phyloP scores from a whole-genome alignment of 108 stramenopile species.

The Chaetoceros tenuissimus region DNA sequence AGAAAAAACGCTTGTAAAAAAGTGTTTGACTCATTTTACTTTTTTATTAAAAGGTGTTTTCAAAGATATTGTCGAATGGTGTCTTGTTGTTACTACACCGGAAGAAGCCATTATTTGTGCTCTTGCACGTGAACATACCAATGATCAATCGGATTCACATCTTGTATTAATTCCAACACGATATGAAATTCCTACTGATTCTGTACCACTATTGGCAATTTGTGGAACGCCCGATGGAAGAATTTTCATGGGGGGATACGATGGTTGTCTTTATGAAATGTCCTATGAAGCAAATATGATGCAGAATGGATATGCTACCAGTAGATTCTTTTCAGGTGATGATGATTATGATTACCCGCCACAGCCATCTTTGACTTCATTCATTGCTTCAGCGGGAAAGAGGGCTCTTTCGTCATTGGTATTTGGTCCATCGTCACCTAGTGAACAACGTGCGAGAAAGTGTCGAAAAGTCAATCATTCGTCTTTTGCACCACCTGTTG shows the following conservation, averaged over 20 bases:
- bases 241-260: conserved; percentile 93
- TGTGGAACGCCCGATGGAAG: conserved; percentile 68
- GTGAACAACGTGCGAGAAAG: conserved; percentile 43
- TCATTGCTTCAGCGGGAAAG: conserved; percentile 19
- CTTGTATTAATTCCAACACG: conserved; percentile 62
- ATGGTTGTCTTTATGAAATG: conserved; percentile 91
- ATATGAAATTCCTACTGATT: conserved; percentile 81
- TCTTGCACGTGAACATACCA: conserved; percentile 26
- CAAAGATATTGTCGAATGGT: conserved; percentile 73
- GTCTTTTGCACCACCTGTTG: conserved; percentile 20
- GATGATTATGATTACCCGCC: conserved; percentile 8
- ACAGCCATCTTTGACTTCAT: background rate
- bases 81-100: conserved; percentile 85
- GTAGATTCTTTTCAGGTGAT: background rate
- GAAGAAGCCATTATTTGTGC: conserved; percentile 87
- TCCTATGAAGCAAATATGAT: conserved; percentile 52
- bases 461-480: conserved; percentile 80
- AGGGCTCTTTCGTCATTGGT: conserved; percentile 40
- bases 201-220: conserved; percentile 72
- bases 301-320: background rate
- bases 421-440: conserved; percentile 22
- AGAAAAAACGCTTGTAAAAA: too few species aligned
- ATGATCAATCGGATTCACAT: conserved; percentile 10
- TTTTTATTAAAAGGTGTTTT: conserved; percentile 62
- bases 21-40: background rate